Base-by-base conservation (phyloP, 768 basidiomycete genomes). In the Mrakia gelida region DNA sequence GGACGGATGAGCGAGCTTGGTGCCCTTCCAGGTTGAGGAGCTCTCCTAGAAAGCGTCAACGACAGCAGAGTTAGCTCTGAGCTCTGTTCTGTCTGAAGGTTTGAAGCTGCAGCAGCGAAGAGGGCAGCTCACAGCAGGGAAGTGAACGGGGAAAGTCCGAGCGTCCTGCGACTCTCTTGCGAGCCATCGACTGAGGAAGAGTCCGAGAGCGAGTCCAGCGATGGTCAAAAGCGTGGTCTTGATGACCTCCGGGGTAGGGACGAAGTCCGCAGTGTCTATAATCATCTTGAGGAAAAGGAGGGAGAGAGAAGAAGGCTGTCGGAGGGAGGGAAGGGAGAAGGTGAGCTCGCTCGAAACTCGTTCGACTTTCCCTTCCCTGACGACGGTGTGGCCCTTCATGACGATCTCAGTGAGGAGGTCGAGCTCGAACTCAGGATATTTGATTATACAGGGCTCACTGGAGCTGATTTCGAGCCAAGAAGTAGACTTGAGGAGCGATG, bases 1-100 rank as follows among this genome's bases (percentile, higher is more conserved):
- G n/a, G 45, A 45, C 8, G 77, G 77, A 8, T n/a, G 23, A 1
- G n/a, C 62, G 52, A 78, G 71, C 45, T 54, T 73, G 21, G 18
- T 13, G 26, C 77, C 77, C 3, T 21, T n/a, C 77, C 77, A 78
- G 52, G n/a, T n/a, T 7, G 77, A 71, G 11, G 34, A 5, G 11
- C 61, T 63, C 30, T 73, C 77, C 77, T 78, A 45, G 43, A 16
- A 30, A 4, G 16, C 3, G 8, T 4, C 26, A 10, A 16, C 6
- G 6, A 11, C 5, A 49, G 0, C 5, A 71, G 6, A 41, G 28
- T 21, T 15, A 8, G 3, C 10, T 32, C 5, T 43, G 3, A n/a
- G 38, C 18, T 16, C 28, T 45, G 30, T 38, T 18, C n/a, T n/a
- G n/a, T n/a, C n/a, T n/a, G n/a, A n/a, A n/a, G n/a, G n/a, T n/a